Evolutionary conservation across 129 eudicot genomes (phyloP).

Genomic region (Erigeron canadensis): DNA sequence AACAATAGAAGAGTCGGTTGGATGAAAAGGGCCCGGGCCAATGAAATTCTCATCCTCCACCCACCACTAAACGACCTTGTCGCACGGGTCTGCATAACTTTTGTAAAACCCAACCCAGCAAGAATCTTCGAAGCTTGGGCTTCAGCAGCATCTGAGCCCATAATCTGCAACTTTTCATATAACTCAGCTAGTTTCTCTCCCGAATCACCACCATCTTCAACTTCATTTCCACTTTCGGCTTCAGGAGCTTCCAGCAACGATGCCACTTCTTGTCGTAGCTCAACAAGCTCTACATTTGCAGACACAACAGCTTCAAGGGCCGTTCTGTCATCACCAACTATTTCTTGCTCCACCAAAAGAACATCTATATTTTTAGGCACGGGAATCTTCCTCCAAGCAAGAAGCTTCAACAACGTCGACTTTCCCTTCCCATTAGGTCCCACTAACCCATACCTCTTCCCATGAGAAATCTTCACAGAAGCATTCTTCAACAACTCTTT

Average conservation of each 20-base stretch:
- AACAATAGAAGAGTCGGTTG: conserved; percentile 78
- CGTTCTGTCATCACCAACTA: conserved; percentile 73
- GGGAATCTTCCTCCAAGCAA: conserved; percentile 71
- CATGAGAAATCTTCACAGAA: conserved; percentile 73
- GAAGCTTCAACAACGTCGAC: conserved; percentile 45
- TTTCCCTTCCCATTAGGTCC: conserved; percentile 91
- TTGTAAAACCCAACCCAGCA: conserved; percentile 82
- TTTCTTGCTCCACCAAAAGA: conserved; percentile 77
- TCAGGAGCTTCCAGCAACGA: conserved; percentile 43
- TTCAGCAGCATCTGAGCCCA: conserved; percentile 76
- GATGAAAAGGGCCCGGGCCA: conserved; percentile 31
- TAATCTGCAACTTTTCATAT: no score
- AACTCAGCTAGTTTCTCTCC: conserved; percentile 50
- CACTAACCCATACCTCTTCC: conserved; percentile 74
- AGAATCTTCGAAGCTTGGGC: conserved; percentile 86
- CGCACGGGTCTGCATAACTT: conserved; percentile 70
- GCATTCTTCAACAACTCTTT: conserved; percentile 74
- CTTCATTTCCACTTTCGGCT: conserved; percentile 32
- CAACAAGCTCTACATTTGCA: conserved; percentile 72
- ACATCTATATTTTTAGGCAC: conserved; percentile 87
- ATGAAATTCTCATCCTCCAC: conserved; percentile 82
- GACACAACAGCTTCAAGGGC: conserved; percentile 85
- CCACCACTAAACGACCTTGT: conserved; percentile 84
- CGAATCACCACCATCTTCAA: conserved; percentile 33
- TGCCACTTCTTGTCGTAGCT: conserved; percentile 59